Percentiles rank a stretch among this genome's conserved stretches.
phyloP scores from a whole-genome alignment of 2,329 filamentous ascomycete species.

The Lachnellula occidentalis region DNA sequence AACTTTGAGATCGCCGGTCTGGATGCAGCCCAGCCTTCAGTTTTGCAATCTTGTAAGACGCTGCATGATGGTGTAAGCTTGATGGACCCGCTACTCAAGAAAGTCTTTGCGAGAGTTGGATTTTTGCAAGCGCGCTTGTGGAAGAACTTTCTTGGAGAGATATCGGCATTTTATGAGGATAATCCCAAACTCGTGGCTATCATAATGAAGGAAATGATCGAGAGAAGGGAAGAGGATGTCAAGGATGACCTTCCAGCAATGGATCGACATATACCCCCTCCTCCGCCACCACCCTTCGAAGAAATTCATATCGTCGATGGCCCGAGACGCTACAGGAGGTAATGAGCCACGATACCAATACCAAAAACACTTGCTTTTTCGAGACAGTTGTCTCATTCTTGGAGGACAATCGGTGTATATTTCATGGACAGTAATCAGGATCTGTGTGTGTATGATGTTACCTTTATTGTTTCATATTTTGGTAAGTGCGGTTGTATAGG shows the following conservation, averaged over 20 bases:
- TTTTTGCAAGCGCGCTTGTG: constrained; percentile 43
- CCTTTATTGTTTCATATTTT: neutral
- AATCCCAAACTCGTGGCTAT: constrained; percentile 42
- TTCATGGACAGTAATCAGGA: neutral
- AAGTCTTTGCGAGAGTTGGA: constrained; percentile 44
- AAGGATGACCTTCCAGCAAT: constrained; percentile 40
- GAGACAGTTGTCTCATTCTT: neutral
- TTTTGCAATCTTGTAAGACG: constrained; percentile 39
- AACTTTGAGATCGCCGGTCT: constrained; percentile 32
- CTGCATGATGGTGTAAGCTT: constrained; percentile 40
- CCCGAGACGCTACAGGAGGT: constrained; percentile 1
- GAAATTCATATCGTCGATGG: constrained; percentile 8
- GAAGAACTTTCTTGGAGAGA: constrained; percentile 37
- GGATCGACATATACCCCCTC: constrained; percentile 28
- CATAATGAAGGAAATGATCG: constrained; percentile 43
- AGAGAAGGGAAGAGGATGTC: constrained; percentile 37
- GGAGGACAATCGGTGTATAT: neutral
- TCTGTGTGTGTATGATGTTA: neutral
- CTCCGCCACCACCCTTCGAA: constrained; percentile 3
- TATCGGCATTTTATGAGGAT: constrained; percentile 37
- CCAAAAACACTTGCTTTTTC: neutral
- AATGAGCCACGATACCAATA: neutral
- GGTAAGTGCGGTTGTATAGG: neutral
- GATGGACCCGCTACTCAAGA: constrained; percentile 40
- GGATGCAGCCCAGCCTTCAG: constrained; percentile 28